Evolutionary conservation across 1,139 yeast species (phyloP), one percentile per base, ranked within the genome.

Genomic region (Pichia kudriavzevii): DNA sequence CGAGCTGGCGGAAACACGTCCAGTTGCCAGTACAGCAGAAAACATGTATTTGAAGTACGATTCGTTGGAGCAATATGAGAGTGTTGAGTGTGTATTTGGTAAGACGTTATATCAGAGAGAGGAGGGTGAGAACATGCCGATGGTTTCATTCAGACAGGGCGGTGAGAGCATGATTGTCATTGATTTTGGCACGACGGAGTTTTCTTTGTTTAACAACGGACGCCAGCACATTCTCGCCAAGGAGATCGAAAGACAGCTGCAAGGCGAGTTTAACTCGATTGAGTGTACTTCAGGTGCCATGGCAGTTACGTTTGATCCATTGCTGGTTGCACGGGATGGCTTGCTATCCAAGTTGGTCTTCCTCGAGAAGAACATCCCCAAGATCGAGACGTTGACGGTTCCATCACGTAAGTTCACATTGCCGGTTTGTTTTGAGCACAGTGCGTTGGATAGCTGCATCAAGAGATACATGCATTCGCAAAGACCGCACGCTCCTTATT

Each of bases 401-500:
- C 59, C 59, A 15, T 59, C 64, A 21, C 54, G 54, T 15, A 39
- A 52, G 8, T 61, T 52, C 34, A 51, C 46, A 25, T 42, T 60
- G 19, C 65, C 65, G 8, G 40, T 58, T 13, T 50, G 60, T 35
- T 59, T 60, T 41, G 59, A 59, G 2, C 64, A 60, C 32, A 45
- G 49, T 26, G 59, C 64, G 2, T 44, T 60, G 27, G 47, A 36
- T n/a, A 56, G 54, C 35, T 59, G 63, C 35, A 45, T 59, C 31
- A 60, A 56, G 18, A 45, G 65, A 32, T 60, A 60, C 35, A 56
- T 48, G 42, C 62, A 55, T 41, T 56, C 64, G 4, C 64, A 60
- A 42, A 51, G 65, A 44, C 61, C 64, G 2, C 56, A 55, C 48
- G 66, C 65, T 8, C 55, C 64, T 5, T 61, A 61, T 36, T 49